Percentiles rank a stretch among this genome's conserved stretches.
Evolutionary conservation across 192 early-diverging fungal species (phyloP).

Genomic region (Chytriomyces hyalinus): DNA sequence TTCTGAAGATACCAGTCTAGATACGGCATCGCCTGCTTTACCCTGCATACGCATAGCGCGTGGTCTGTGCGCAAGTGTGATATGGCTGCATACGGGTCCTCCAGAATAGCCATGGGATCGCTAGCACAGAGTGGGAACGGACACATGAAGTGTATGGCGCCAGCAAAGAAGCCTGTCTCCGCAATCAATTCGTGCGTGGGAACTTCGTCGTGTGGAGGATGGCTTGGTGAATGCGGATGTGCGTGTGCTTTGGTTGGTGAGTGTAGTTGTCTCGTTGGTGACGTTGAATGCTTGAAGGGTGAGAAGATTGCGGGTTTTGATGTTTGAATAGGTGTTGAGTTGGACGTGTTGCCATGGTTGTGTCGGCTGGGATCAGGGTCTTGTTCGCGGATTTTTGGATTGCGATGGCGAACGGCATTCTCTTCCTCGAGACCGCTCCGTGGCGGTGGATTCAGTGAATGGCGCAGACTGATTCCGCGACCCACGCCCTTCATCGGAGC

Average conservation of each 20-base stretch:
- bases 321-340: too few species aligned
- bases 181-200: background rate
- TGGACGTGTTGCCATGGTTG: too few species aligned
- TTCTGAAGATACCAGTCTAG: slow-evolving; percentile 21
- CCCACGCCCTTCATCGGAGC: too few species aligned
- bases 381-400: too few species aligned
- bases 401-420: too few species aligned
- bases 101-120: background rate
- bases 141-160: slow-evolving; percentile 17
- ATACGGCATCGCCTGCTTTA: slow-evolving; percentile 33
- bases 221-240: too few species aligned
- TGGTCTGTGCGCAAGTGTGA: slow-evolving; percentile 12
- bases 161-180: background rate
- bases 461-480: too few species aligned
- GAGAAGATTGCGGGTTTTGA: background rate
- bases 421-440: too few species aligned
- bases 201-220: too few species aligned
- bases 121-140: slow-evolving; percentile 27
- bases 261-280: background rate
- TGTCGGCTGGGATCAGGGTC: too few species aligned
- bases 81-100: slow-evolving; percentile 2
- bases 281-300: background rate
- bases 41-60: slow-evolving; percentile 11
- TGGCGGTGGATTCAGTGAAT: too few species aligned
- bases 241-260: background rate